A percentile compares a stretch with the other conserved stretches of the same genome.
Conservation (phyloP, 805 yeast species). For the Ogataea siamensis region DNA sequence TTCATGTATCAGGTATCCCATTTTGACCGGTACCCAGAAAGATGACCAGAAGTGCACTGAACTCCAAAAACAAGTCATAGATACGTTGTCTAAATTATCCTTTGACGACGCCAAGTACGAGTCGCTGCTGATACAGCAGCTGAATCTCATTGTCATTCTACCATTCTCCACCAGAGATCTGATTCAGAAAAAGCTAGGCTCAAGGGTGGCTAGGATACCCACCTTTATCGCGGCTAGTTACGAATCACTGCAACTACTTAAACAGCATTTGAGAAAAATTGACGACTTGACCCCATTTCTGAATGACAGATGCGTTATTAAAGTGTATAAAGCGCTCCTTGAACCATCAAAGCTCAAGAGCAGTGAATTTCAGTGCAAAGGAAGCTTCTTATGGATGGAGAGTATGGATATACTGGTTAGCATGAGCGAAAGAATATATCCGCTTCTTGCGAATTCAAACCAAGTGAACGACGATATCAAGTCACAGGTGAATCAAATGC, state of each 20-base stretch:
- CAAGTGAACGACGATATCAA: slow-evolving; percentile 18
- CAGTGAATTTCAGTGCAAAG: slow-evolving; percentile 31
- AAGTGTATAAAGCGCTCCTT: slow-evolving; percentile 47
- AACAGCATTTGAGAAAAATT: slow-evolving; percentile 33
- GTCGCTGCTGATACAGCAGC: slow-evolving; percentile 49
- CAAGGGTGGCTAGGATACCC: slow-evolving; percentile 47
- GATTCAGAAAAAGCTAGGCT: slow-evolving; percentile 51
- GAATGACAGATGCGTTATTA: slow-evolving; percentile 44
- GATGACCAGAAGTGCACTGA: slow-evolving; percentile 60
- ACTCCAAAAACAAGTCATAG: slow-evolving; percentile 60
- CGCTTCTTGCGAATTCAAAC: slow-evolving; percentile 16
- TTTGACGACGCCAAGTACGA: slow-evolving; percentile 36
- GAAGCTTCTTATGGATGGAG: slow-evolving; percentile 53
- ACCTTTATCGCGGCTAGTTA: slow-evolving; percentile 62
- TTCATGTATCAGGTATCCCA: slow-evolving; percentile 69
- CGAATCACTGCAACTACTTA: slow-evolving; percentile 42
- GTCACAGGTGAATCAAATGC: slow-evolving; percentile 38
- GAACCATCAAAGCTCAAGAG: slow-evolving; percentile 50
- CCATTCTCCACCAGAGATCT: slow-evolving; percentile 62
- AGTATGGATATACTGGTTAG: slow-evolving; percentile 42
- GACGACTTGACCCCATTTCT: slow-evolving; percentile 37
- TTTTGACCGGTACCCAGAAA: slow-evolving; percentile 53
- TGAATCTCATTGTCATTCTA: slow-evolving; percentile 50
- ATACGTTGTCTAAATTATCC: slow-evolving; percentile 39
- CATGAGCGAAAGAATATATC: slow-evolving; percentile 35